Percentiles rank a stretch among this genome's conserved stretches.
Conservation (phyloP, 176 grass and related monocot genomes). For the Secale cereale region DNA sequence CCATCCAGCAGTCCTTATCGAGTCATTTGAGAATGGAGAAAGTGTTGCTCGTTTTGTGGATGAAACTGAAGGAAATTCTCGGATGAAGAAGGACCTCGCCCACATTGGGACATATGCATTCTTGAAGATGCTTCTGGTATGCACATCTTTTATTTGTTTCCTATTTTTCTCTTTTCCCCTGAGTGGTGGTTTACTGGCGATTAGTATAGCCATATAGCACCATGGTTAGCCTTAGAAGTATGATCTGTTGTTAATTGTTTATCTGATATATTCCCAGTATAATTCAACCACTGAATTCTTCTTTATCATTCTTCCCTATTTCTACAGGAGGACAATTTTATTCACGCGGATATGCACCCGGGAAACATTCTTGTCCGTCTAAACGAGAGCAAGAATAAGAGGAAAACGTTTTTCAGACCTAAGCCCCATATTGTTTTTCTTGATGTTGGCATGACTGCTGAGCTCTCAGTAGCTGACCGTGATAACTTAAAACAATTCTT, state of each 20-base stretch:
- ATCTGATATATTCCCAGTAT: background rate
- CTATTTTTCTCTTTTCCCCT: background rate
- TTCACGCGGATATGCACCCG: slow-evolving; percentile 98
- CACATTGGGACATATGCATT: slow-evolving; percentile 90
- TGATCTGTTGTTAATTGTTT: background rate
- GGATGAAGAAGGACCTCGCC: slow-evolving; percentile 72
- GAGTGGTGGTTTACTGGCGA: background rate
- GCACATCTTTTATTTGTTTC: slow-evolving; percentile 4
- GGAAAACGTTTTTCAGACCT: slow-evolving; percentile 66
- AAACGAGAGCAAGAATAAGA: slow-evolving; percentile 45
- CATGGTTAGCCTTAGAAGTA: background rate
- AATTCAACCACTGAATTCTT: slow-evolving; percentile 9
- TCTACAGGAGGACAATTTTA: slow-evolving; percentile 92
- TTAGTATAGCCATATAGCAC: background rate
- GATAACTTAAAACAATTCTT: slow-evolving; percentile 85
- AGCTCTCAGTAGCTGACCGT: slow-evolving; percentile 76
- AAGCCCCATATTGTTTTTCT: slow-evolving; percentile 93
- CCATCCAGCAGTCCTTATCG: slow-evolving; percentile 95
- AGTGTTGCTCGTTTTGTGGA: slow-evolving; percentile 86
- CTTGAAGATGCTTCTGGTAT: slow-evolving; percentile 97
- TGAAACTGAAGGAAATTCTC: slow-evolving; percentile 61
- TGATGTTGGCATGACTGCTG: slow-evolving; percentile 95
- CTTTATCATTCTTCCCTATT: background rate
- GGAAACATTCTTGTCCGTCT: slow-evolving; percentile 94
- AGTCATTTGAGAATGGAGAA: slow-evolving; percentile 95